A percentile compares a stretch with the other conserved stretches of the same genome.
Evolutionary conservation across 1,284 basidiomycete species (phyloP).

Genomic region (Naganishia cerealis): DNA sequence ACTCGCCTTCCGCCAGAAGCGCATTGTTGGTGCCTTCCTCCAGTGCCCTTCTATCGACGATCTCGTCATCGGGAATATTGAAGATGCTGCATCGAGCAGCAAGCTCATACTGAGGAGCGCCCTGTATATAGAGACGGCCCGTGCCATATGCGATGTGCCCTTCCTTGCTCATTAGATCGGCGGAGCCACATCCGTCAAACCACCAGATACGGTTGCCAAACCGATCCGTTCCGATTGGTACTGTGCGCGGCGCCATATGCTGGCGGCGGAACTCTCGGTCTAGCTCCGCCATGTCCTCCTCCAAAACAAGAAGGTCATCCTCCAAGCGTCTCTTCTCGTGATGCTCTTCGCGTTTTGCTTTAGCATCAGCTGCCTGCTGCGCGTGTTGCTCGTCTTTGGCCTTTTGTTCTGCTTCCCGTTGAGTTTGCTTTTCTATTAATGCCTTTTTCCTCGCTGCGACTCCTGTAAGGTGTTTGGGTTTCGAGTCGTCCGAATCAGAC

Average conservation of each 20-base stretch:
- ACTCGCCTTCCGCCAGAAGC: constrained; percentile 71
- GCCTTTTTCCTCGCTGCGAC: constrained; percentile 40
- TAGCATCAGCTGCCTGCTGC: constrained; percentile 43
- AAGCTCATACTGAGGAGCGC: constrained; percentile 73
- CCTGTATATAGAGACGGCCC: constrained; percentile 86
- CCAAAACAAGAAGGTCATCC: constrained; percentile 79
- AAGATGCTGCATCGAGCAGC: constrained; percentile 64
- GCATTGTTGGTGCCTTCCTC: constrained; percentile 73
- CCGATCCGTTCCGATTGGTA: constrained; percentile 84
- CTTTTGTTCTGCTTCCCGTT: constrained; percentile 59
- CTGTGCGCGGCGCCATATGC: constrained; percentile 75
- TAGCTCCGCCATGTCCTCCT: constrained; percentile 75
- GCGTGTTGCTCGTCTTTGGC: constrained; percentile 63
- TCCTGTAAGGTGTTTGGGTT: constrained; percentile 15
- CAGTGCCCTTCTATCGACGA: constrained; percentile 60
- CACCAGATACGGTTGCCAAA: constrained; percentile 97
- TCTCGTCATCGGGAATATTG: constrained; percentile 48
- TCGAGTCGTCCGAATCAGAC: constrained; percentile 30
- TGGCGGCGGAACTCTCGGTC: constrained; percentile 90
- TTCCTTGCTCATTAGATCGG: constrained; percentile 65
- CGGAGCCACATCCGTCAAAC: constrained; percentile 92
- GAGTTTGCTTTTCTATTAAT: constrained; percentile 49
- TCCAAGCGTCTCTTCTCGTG: constrained; percentile 70
- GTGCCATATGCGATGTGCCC: constrained; percentile 75
- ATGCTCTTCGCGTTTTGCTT: constrained; percentile 43